Evolutionary conservation across 306 rosid genomes (phyloP).

Genomic region (Oxytropis ochrocephala): DNA sequence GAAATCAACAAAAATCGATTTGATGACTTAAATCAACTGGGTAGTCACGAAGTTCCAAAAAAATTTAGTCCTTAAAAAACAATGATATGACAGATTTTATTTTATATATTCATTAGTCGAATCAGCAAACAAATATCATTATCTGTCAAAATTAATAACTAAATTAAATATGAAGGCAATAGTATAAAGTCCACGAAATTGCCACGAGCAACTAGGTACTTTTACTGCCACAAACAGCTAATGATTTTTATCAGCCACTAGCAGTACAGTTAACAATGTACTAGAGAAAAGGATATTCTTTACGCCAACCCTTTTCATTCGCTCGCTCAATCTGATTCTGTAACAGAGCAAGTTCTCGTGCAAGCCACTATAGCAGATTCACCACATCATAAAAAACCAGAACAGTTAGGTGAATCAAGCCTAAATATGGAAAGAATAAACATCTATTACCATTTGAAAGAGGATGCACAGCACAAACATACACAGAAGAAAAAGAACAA

Average conservation of each 20-base stretch:
- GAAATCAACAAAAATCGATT: conserved; percentile 5
- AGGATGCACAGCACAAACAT: not conserved
- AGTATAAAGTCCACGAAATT: not conserved
- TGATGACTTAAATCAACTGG: not conserved
- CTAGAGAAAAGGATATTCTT: conserved; percentile 75
- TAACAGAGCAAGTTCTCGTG: conserved; percentile 46
- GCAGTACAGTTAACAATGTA: not conserved
- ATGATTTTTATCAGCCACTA: not conserved
- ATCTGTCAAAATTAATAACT: not conserved
- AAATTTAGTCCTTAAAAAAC: not conserved
- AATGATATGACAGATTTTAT: not conserved
- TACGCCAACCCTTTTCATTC: conserved; percentile 89
- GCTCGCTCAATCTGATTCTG: conserved; percentile 68
- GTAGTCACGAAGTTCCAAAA: not conserved
- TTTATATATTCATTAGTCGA: conserved; percentile 1
- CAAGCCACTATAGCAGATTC: conserved; percentile 60
- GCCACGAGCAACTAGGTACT: not conserved
- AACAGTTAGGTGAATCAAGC: conserved; percentile 25
- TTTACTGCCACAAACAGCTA: not conserved
- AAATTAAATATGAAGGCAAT: not conserved
- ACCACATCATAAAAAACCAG: conserved; percentile 24
- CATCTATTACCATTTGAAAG: not conserved
- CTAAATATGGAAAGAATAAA: not conserved
- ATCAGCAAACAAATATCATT: not conserved
- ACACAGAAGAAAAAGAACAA: not conserved